These are phyloP conservation scores for Protomyces inouyei DNA, from an alignment of 1,139 yeast species.

Conservation along the genomic window DNA sequence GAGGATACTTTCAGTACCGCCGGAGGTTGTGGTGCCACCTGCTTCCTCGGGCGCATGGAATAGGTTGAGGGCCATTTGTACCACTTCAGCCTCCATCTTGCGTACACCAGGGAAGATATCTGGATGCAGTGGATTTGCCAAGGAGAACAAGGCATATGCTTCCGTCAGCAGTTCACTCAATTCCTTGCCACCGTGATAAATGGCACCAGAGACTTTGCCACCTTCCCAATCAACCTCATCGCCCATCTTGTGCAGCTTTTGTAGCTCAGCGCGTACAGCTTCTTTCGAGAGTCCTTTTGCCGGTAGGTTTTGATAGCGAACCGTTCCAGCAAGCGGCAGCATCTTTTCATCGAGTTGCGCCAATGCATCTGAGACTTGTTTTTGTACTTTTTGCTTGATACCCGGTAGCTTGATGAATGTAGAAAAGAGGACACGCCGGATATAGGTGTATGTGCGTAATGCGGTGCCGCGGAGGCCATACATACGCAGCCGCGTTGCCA, in stretches of 20 bases:
- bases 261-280: conserved; percentile 38
- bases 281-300: conserved; percentile 49
- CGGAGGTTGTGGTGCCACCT: conserved; percentile 75
- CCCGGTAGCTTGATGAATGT: conserved; percentile 45
- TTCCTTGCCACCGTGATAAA: conserved; percentile 86
- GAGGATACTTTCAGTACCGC: conserved; percentile 92
- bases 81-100: conserved; percentile 94
- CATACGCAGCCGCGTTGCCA: conserved; percentile 1
- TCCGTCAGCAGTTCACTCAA: conserved; percentile 65
- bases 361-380: conserved; percentile 52
- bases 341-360: conserved; percentile 48
- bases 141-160: conserved; percentile 71
- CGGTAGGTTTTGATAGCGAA: conserved; percentile 55
- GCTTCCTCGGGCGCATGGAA: conserved; percentile 69
- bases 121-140: conserved; percentile 92
- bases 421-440: conserved; percentile 10
- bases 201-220: conserved; percentile 91
- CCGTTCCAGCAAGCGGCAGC: conserved; percentile 38
- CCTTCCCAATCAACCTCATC: conserved; percentile 37
- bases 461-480: conserved; percentile 18
- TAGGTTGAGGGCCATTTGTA: conserved; percentile 75
- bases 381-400: conserved; percentile 53
- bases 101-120: conserved; percentile 96
- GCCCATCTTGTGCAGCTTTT: conserved; percentile 17
- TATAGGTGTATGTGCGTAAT: neutral